Evolutionary conservation across 2,329 filamentous ascomycete species (phyloP), one percentile per base, ranked within the genome.

Genomic region (Verticillium klebahnii): DNA sequence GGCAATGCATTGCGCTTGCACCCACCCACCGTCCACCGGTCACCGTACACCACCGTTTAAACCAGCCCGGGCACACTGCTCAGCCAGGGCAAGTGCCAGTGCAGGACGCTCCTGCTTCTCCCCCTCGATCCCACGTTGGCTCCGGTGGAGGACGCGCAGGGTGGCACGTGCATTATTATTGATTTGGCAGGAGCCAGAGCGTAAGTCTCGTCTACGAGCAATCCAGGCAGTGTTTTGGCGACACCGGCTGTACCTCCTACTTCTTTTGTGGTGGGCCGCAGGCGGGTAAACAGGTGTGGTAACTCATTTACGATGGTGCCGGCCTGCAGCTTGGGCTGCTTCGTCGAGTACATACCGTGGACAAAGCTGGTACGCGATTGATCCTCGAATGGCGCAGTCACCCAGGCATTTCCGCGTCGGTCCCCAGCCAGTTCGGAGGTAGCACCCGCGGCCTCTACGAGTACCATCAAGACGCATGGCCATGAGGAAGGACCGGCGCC

Each of bases 251-350:
- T 50, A 50, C 19, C n/a, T 23, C n/a, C 11, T n/a, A 50, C 45
- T n/a, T 50, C 8, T 3, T 12, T 2, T n/a, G n/a, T 19, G n/a
- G 45, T 50, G 45, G 55, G 31, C 23, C 34, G 31, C 55, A 37
- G 31, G 31, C 55, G 31, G 31, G n/a, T 17, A 58, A 39, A 25
- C 57, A 50, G 57, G 57, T 58, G 57, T 58, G 57, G 36, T 23
- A 58, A 50, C 50, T 58, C 57, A 58, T 58, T 58, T 58, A 58
- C 57, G 17, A 50, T 23, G 19, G 45, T 23, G 45, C 45, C 45
- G 23, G 45, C 45, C 19, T 50, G 45, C 45, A 50, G 39, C 15
- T 29, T 29, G 29, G 29, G 29, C 29, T 14, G 34, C n/a, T 12
- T 23, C 5, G 40, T 7, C n/a, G 9, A 50, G n/a, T 50, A 50